Conservation (phyloP, 306 rosid species). For the Phaseolus lunatus region DNA sequence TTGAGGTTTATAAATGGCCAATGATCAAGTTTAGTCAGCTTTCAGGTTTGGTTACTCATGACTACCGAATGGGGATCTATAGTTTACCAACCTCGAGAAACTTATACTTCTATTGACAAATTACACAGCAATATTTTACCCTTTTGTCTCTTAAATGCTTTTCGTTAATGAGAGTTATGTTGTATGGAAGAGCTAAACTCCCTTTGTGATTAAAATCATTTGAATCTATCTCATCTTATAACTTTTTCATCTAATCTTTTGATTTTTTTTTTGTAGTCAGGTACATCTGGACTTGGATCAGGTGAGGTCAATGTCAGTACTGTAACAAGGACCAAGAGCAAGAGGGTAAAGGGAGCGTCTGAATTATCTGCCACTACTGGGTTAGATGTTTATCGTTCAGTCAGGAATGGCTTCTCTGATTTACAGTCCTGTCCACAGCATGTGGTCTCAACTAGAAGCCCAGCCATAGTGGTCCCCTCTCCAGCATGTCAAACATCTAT, state of each 20-base stretch:
- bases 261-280: conserved; percentile 56
- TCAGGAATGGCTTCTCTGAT: conserved; percentile 68
- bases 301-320: conserved; percentile 54
- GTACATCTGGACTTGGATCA: conserved; percentile 55
- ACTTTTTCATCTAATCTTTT: conserved; percentile 42
- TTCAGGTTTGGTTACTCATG: conserved; percentile 16
- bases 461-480: conserved; percentile 77
- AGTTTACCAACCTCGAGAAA: background rate
- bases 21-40: conserved; percentile 16
- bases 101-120: conserved; percentile 23
- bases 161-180: background rate
- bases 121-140: background rate
- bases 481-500: conserved; percentile 47
- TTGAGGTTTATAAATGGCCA: conserved; percentile 2
- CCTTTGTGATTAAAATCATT: conserved; percentile 29
- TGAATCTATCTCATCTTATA: conserved; percentile 11
- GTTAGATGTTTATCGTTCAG: conserved; percentile 63
- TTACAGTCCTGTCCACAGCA: conserved; percentile 58
- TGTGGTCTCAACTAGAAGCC: conserved; percentile 65
- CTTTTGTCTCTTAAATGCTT: conserved; percentile 1
- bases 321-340: conserved; percentile 54
- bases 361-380: conserved; percentile 62
- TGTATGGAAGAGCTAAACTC: background rate
- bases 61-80: conserved; percentile 14
- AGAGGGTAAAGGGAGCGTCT: conserved; percentile 63